A percentile compares a stretch with the other conserved stretches of the same genome.
Conservation (phyloP, 371 early-diverging fungal genomes). For the Fennellomyces sp. region DNA sequence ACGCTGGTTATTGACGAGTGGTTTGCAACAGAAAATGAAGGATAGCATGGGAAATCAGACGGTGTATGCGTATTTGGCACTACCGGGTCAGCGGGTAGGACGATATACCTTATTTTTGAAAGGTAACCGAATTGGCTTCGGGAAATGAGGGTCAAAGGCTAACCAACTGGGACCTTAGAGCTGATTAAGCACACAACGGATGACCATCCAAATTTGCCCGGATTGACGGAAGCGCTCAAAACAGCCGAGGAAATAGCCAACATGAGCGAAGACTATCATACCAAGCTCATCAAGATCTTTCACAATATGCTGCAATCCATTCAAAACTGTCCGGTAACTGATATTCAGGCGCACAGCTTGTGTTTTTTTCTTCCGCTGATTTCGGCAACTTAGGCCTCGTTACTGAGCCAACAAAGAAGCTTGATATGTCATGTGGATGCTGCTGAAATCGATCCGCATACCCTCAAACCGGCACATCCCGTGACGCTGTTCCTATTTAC, state of each 20-base stretch:
- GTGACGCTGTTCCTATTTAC: slow-evolving; percentile 49
- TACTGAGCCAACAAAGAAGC: slow-evolving; percentile 44
- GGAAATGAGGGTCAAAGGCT: too few relatives aligned
- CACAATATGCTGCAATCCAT: slow-evolving; percentile 44
- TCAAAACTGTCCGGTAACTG: slow-evolving; percentile 41
- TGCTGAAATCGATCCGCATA: slow-evolving; percentile 29
- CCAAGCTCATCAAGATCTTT: slow-evolving; percentile 43
- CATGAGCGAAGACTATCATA: slow-evolving; percentile 45
- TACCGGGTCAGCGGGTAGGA: slow-evolving; percentile 48
- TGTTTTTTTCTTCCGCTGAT: background rate
- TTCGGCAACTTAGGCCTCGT: slow-evolving; percentile 30
- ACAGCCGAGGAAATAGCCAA: slow-evolving; percentile 42
- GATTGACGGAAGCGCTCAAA: slow-evolving; percentile 29
- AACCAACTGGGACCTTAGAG: too few relatives aligned
- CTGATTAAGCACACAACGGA: slow-evolving; percentile 35
- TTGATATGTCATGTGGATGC: slow-evolving; percentile 44
- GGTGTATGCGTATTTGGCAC: slow-evolving; percentile 18
- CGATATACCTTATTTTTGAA: slow-evolving; percentile 47
- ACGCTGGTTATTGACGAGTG: background rate
- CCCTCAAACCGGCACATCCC: slow-evolving; percentile 29
- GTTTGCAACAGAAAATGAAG: slow-evolving; percentile 4
- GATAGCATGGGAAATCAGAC: slow-evolving; percentile 16
- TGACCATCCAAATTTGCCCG: slow-evolving; percentile 32
- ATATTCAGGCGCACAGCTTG: background rate
- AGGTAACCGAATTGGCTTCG: slow-evolving; percentile 16